phyloP scores from a whole-genome alignment of 352 stramenopile species.

The Pelagophyceae sp. region DNA sequence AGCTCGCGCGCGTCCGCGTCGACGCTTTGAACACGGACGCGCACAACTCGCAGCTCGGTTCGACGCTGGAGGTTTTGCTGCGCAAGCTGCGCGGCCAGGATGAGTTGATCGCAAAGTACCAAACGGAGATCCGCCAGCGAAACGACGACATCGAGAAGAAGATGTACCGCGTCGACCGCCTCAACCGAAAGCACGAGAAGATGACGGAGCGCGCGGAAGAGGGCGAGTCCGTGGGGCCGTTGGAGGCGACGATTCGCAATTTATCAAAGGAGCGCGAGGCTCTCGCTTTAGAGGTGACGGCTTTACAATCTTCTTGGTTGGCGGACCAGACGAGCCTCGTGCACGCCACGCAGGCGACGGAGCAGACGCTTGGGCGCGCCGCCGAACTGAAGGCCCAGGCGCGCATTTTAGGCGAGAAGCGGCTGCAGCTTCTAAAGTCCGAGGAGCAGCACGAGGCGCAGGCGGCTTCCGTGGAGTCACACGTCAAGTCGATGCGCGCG shows the following conservation, averaged over 20 bases:
- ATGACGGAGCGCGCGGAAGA: slow-evolving; percentile 62
- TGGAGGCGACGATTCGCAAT: slow-evolving; percentile 85
- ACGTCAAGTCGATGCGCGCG: slow-evolving; percentile 67
- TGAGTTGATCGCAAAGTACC: slow-evolving; percentile 71
- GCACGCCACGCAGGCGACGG: slow-evolving; percentile 65
- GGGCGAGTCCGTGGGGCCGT: slow-evolving; percentile 76
- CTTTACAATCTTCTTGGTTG: slow-evolving; percentile 79
- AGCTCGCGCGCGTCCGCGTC: slow-evolving; percentile 76
- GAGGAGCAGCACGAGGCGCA: slow-evolving; percentile 56
- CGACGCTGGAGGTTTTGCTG: slow-evolving; percentile 63
- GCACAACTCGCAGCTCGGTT: slow-evolving; percentile 68
- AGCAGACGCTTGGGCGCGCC: slow-evolving; percentile 71
- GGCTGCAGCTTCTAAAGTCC: slow-evolving; percentile 67
- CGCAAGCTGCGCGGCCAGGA: slow-evolving; percentile 73
- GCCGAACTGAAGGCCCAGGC: slow-evolving; percentile 75
- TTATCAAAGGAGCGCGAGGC: slow-evolving; percentile 70
- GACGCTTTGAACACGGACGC: slow-evolving; percentile 80
- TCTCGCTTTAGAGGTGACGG: slow-evolving; percentile 53
- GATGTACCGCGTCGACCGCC: slow-evolving; percentile 73
- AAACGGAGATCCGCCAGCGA: slow-evolving; percentile 81
- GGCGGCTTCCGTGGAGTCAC: slow-evolving; percentile 61
- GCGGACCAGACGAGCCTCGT: slow-evolving; percentile 76
- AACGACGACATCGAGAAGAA: slow-evolving; percentile 94
- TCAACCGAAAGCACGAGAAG: slow-evolving; percentile 89
- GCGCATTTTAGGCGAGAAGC: slow-evolving; percentile 76